phyloP scores from a whole-genome alignment of 176 grass and related monocot species.

The Raddia guianensis region DNA sequence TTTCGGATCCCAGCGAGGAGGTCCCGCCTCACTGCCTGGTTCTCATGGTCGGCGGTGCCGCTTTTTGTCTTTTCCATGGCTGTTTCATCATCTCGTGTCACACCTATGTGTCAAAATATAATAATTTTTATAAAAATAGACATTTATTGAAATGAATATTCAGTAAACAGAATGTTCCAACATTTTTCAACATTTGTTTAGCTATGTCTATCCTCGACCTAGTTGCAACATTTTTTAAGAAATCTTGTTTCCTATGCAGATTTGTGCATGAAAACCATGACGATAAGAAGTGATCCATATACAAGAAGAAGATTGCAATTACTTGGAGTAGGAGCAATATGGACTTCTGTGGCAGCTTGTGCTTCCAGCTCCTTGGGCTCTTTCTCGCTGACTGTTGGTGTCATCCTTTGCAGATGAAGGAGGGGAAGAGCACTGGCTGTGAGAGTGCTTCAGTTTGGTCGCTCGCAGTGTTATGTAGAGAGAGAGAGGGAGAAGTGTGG shows the following conservation, averaged over 20 bases:
- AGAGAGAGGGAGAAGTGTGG: slow-evolving; percentile 45
- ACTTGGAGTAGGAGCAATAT: slow-evolving; percentile 25
- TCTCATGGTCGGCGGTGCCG: background rate
- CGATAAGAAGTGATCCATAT: background rate
- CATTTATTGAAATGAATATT: background rate
- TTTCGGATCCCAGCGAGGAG: slow-evolving; percentile 64
- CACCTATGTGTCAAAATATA: background rate
- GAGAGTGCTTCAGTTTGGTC: slow-evolving; percentile 45
- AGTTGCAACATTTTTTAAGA: too few species aligned
- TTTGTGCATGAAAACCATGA: background rate
- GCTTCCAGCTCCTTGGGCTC: too few species aligned
- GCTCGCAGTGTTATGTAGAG: slow-evolving; percentile 38
- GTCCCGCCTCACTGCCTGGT: slow-evolving; percentile 35
- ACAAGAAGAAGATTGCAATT: background rate
- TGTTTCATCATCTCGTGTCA: background rate
- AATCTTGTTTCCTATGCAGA: background rate
- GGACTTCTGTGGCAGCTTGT: background rate
- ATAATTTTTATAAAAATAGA: too few species aligned
- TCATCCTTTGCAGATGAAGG: slow-evolving; percentile 7
- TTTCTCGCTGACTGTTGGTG: slow-evolving; percentile 16
- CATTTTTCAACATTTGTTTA: too few species aligned
- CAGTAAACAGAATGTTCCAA: background rate
- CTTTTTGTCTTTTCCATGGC: background rate
- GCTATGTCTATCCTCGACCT: too few species aligned
- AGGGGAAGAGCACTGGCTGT: background rate